These are phyloP conservation scores for Lactarius sanguifluus DNA, from an alignment of 768 basidiomycete species.

Conservation along the genomic window DNA sequence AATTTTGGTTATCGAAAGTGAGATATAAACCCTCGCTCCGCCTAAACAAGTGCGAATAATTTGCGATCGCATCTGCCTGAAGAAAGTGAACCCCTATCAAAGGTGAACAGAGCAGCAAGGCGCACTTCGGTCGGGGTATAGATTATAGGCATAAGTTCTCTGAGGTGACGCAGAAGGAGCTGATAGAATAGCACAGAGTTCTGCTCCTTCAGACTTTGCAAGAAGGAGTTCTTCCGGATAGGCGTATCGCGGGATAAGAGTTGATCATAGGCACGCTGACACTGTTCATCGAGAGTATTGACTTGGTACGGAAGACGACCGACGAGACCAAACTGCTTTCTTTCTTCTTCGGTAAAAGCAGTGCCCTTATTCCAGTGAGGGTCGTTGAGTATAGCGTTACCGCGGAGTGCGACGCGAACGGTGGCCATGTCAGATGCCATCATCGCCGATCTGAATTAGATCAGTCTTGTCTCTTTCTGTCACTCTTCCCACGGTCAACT, in stretches of 20 bases:
- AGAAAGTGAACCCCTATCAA: neutral
- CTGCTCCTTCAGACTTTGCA: slow-evolving; percentile 75
- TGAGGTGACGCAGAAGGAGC: slow-evolving; percentile 46
- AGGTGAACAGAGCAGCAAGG: neutral
- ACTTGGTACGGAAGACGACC: slow-evolving; percentile 40
- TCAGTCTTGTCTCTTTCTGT: slow-evolving; percentile 12
- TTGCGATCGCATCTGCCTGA: slow-evolving; percentile 76
- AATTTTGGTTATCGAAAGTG: slow-evolving; percentile 55
- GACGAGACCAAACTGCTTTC: slow-evolving; percentile 63
- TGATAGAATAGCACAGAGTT: slow-evolving; percentile 82
- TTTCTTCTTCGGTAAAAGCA: slow-evolving; percentile 66
- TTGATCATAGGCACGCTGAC: slow-evolving; percentile 70
- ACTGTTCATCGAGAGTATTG: slow-evolving; percentile 70
- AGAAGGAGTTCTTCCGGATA: slow-evolving; percentile 69
- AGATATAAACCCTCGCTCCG: slow-evolving; percentile 77
- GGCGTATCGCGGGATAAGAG: slow-evolving; percentile 41
- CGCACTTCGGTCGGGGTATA: slow-evolving; percentile 80
- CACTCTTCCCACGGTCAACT: slow-evolving; percentile 10
- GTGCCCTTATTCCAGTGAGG: slow-evolving; percentile 81
- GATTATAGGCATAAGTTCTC: slow-evolving; percentile 61
- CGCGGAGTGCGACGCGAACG: slow-evolving; percentile 54
- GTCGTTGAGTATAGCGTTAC: slow-evolving; percentile 59
- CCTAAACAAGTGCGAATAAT: slow-evolving; percentile 83
- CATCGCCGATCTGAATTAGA: neutral
- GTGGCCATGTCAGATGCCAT: slow-evolving; percentile 1